Conservation (phyloP, 2,329 filamentous ascomycete species). For the Diplocarpon rosae region DNA sequence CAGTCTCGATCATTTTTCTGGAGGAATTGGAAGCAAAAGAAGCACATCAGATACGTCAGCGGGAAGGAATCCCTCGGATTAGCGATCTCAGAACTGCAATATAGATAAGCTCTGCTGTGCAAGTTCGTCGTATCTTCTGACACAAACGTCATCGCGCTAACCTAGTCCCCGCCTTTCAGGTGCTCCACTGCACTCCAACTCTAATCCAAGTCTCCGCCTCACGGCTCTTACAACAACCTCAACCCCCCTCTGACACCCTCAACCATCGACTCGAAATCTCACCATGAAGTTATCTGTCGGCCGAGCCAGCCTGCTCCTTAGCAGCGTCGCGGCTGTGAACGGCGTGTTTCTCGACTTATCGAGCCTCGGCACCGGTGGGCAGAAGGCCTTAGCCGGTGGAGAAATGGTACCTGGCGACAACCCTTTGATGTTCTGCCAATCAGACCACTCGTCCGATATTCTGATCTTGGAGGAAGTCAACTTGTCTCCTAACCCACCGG, state of each 20-base stretch:
- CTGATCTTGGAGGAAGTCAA: slow-evolving; percentile 71
- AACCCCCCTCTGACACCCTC: neutral
- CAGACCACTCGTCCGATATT: slow-evolving; percentile 56
- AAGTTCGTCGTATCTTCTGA: too few species aligned
- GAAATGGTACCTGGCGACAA: slow-evolving; percentile 54
- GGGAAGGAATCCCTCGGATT: too few species aligned
- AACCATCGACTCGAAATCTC: neutral
- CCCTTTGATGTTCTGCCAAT: slow-evolving; percentile 65
- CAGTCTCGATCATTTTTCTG: too few species aligned
- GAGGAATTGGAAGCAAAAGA: too few species aligned
- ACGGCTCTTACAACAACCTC: neutral
- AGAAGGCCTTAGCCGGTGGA: slow-evolving; percentile 37
- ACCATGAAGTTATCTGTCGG: slow-evolving; percentile 26
- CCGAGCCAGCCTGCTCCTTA: slow-evolving; percentile 21
- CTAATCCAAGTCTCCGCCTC: neutral
- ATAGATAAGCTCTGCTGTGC: too few species aligned
- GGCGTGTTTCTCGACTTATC: slow-evolving; percentile 28
- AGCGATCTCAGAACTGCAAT: too few species aligned
- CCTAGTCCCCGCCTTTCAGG: neutral
- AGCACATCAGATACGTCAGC: too few species aligned
- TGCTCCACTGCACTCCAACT: neutral
- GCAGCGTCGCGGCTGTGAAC: slow-evolving; percentile 30
- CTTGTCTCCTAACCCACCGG: slow-evolving; percentile 73
- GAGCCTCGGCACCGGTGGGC: slow-evolving; percentile 35
- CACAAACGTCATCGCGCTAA: neutral